Percentiles rank a stretch among this genome's conserved stretches.
Conservation (phyloP, 768 basidiomycete species). For the Termitomyces sp. region DNA sequence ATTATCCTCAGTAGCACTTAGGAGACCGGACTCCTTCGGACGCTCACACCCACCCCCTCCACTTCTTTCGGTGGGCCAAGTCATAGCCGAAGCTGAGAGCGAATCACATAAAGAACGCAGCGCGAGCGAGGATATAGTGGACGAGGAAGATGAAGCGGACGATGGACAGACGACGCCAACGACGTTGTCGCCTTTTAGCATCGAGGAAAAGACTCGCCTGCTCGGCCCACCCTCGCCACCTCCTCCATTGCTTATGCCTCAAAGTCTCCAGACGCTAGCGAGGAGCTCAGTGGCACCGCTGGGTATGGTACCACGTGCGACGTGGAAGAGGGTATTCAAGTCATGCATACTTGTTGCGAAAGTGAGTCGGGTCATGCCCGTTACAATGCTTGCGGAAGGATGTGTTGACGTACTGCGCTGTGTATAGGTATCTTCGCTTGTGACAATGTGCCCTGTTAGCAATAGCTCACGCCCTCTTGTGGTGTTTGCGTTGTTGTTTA, state of each 20-base stretch:
- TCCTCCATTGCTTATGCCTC: background rate
- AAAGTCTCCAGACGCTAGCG: background rate
- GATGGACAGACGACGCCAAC: slow-evolving; percentile 9
- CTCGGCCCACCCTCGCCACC: slow-evolving; percentile 16
- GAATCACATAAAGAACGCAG: background rate
- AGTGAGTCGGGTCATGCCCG: slow-evolving; percentile 10
- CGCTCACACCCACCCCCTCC: background rate
- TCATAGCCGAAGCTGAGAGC: background rate
- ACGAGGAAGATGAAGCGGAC: background rate
- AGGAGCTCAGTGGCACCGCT: background rate
- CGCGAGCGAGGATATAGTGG: background rate
- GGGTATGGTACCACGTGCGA: background rate
- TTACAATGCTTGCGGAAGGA: background rate
- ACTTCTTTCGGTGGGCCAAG: background rate
- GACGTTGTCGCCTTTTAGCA: background rate
- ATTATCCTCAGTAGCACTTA: slow-evolving; percentile 9
- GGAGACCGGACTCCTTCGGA: slow-evolving; percentile 5
- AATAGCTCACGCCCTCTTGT: slow-evolving; percentile 2
- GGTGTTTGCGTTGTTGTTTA: slow-evolving; percentile 14
- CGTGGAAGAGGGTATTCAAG: slow-evolving; percentile 19
- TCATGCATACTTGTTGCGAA: slow-evolving; percentile 24
- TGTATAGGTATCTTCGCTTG: slow-evolving; percentile 16
- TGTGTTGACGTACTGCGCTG: background rate
- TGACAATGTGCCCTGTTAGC: slow-evolving; percentile 14
- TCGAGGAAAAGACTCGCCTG: slow-evolving; percentile 10